A percentile compares a stretch with the other conserved stretches of the same genome.
Conservation (phyloP, 1,139 yeast genomes). For the Yarrowia galli region DNA sequence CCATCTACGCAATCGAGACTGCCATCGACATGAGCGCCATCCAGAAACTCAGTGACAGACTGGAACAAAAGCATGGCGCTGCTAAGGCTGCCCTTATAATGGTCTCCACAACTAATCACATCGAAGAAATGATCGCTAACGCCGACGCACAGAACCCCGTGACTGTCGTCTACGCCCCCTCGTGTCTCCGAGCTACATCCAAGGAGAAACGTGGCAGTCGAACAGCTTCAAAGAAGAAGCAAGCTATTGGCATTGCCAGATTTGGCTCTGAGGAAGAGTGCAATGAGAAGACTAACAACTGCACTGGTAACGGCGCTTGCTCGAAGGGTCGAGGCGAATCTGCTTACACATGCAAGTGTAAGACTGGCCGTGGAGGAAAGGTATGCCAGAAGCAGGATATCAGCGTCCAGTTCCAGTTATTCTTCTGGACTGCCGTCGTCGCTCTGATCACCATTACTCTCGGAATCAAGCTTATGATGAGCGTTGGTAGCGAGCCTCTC, state of each 20-base stretch:
- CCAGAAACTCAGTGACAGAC: conserved; percentile 14
- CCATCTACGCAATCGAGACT: conserved; percentile 18
- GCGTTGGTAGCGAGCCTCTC: conserved; percentile 65
- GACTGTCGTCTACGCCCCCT: conserved; percentile 33
- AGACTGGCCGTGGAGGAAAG: conserved; percentile 69
- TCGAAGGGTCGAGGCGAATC: conserved; percentile 51
- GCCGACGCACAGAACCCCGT: conserved; percentile 25
- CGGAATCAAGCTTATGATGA: conserved; percentile 62
- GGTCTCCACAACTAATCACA: not conserved
- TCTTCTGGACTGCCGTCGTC: conserved; percentile 69
- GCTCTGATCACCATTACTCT: conserved; percentile 58
- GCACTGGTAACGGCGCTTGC: conserved; percentile 72
- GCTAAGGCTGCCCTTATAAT: conserved; percentile 14
- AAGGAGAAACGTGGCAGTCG: conserved; percentile 26
- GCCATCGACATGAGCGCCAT: conserved; percentile 20
- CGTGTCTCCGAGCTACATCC: conserved; percentile 5
- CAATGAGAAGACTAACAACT: conserved; percentile 59
- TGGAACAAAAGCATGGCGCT: conserved; percentile 16
- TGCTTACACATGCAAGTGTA: conserved; percentile 64
- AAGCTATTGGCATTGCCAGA: conserved; percentile 35
- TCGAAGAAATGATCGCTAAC: not conserved
- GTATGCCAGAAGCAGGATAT: conserved; percentile 73
- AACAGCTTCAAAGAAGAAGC: conserved; percentile 27
- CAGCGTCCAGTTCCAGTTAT: conserved; percentile 67
- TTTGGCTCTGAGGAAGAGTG: conserved; percentile 59